Evolutionary conservation across 768 basidiomycete species (phyloP).

Genomic region (Rhizopogon vulgaris): DNA sequence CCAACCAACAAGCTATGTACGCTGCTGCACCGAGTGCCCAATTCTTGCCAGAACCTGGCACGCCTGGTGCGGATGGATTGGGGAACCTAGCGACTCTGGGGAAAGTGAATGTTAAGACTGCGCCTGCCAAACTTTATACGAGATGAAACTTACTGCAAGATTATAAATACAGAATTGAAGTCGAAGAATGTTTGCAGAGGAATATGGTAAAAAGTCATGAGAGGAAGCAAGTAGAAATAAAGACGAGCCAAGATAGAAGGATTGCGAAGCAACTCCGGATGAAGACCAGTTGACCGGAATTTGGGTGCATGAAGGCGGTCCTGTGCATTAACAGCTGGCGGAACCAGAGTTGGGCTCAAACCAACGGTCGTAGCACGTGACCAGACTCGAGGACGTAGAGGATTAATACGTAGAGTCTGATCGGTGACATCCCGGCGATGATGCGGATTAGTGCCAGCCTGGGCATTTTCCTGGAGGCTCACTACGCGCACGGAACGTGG

Average conservation of each 20-base stretch:
- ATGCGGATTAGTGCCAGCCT: conserved; percentile 28
- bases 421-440: conserved; percentile 42
- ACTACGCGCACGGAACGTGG: conserved; percentile 81
- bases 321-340: conserved; percentile 28
- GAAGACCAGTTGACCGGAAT: conserved; percentile 63
- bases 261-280: conserved; percentile 60
- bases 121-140: background rate
- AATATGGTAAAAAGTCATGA: conserved; percentile 66
- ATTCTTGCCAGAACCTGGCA: conserved; percentile 64
- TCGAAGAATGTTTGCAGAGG: conserved; percentile 82
- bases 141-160: conserved; percentile 65
- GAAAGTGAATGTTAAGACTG: background rate
- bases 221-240: conserved; percentile 65
- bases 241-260: conserved; percentile 49
- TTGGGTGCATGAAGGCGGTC: conserved; percentile 46
- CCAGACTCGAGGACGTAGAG: conserved; percentile 44
- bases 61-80: conserved; percentile 60
- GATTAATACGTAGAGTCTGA: conserved; percentile 39
- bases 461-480: conserved; percentile 50
- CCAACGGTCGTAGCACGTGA: conserved; percentile 48
- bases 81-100: conserved; percentile 70
- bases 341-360: conserved; percentile 37
- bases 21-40: conserved; percentile 83
- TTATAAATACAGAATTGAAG: conserved; percentile 80
- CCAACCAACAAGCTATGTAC: conserved; percentile 76